Evolutionary conservation across 192 early-diverging fungal species (phyloP).

Genomic region (Mortierella hygrophila): DNA sequence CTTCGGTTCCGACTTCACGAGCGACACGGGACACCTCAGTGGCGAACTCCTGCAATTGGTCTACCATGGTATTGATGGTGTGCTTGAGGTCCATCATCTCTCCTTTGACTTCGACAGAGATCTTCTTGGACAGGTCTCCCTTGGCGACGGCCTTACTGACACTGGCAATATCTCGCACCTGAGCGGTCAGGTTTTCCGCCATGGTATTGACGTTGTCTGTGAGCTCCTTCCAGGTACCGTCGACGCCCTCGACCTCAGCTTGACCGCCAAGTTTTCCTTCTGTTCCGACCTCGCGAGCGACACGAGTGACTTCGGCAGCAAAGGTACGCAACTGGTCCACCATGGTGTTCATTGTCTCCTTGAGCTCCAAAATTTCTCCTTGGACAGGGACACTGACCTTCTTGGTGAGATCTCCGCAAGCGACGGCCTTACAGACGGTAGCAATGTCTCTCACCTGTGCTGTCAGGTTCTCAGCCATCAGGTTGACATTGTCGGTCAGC

Average conservation of each 20-base stretch:
- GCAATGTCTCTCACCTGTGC: conserved; percentile 72
- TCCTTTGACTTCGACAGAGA: conserved; percentile 69
- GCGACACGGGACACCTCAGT: conserved; percentile 73
- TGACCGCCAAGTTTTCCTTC: conserved; percentile 68
- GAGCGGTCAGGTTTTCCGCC: conserved; percentile 73
- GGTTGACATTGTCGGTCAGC: conserved; percentile 70
- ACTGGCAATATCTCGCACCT: conserved; percentile 72
- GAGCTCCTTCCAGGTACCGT: conserved; percentile 77
- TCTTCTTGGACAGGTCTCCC: conserved; percentile 71
- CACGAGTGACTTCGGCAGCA: conserved; percentile 66
- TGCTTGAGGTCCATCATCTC: conserved; percentile 74
- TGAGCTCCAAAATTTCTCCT: conserved; percentile 72
- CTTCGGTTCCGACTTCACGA: conserved; percentile 73
- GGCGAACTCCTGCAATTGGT: conserved; percentile 72
- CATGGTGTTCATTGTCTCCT: conserved; percentile 75
- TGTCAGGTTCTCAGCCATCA: conserved; percentile 71
- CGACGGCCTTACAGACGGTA: conserved; percentile 69
- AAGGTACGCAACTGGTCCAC: conserved; percentile 46
- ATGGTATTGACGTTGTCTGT: conserved; percentile 80
- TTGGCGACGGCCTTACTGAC: conserved; percentile 75
- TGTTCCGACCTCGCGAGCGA: conserved; percentile 72
- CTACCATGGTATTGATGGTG: conserved; percentile 75
- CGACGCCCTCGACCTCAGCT: conserved; percentile 61
- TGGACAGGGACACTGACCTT: conserved; percentile 67
- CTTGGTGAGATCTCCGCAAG: conserved; percentile 64